Evolutionary conservation across 2,329 filamentous ascomycete genomes (phyloP), one percentile per base, ranked within the genome.

Genomic region (Arthrobotrys sinensis): DNA sequence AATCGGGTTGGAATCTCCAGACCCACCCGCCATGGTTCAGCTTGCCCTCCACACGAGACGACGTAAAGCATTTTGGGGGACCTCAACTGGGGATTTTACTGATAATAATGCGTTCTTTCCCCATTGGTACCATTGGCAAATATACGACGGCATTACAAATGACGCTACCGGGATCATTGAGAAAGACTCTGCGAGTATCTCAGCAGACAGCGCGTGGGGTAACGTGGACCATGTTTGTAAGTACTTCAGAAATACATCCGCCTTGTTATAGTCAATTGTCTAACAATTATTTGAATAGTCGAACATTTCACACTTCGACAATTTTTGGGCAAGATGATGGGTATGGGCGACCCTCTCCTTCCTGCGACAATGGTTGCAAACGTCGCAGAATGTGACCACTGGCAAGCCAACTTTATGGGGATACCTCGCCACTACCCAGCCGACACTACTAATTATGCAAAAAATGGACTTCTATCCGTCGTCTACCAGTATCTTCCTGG

Each of bases 291-390:
- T 2, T 32, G 1, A 1, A 21, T 36, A 66, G 62, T 66, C n/a
- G 62, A 66, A 34, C 21, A 28, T 19, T 66, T n/a, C 16, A 66
- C 40, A 11, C n/a, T 66, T 14, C 28, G 40, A 38, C 62, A 66
- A 21, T 66, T 66, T 19, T 19, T 66, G 3, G 62, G 62, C 1
- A 66, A 66, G 32, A 66, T 66, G 62, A 52, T 66, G 62, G 62
- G 62, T 11, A 50, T 66, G 43, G 62, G 62, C 7, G 62, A 66
- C 16, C 62, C 62, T n/a, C 19, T 66, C 2, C 10, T 50, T 3
- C 45, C 62, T 10, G 16, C 43, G 2, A 43, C 24, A 10, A 66
- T 66, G 62, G 62, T 52, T 28, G 45, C 21, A 16, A 52, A 66
- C 24, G 10, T 19, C 16, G 62, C 28, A 1, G 43, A 66, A 16